phyloP scores from a whole-genome alignment of 345 rosid species.

The Clausena lansium region DNA sequence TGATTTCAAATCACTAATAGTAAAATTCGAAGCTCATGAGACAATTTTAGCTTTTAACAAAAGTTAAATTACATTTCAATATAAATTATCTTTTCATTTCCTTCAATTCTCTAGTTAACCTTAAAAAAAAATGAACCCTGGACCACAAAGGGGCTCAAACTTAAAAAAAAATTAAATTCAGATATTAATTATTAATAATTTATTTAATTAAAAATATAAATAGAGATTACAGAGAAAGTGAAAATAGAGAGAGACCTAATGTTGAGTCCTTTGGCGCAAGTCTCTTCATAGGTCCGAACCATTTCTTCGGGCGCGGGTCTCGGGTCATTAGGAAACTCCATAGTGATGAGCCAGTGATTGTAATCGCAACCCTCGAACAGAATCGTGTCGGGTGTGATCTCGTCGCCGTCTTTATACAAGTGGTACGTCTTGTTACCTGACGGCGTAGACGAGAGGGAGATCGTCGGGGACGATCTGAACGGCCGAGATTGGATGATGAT shows the following conservation, averaged over 20 bases:
- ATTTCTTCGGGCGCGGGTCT: conserved; percentile 61
- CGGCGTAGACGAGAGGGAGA: conserved; percentile 31
- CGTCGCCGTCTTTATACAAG: conserved; percentile 63
- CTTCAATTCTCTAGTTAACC: neutral
- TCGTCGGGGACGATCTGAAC: conserved; percentile 28
- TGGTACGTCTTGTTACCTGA: conserved; percentile 21
- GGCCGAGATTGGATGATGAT: conserved; percentile 23
- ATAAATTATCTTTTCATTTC: too few relatives aligned
- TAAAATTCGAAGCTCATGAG: neutral
- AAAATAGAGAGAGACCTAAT: conserved; percentile 47
- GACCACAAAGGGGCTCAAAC: neutral
- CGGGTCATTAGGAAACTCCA: conserved; percentile 67
- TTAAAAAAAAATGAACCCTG: neutral
- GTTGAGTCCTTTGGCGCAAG: conserved; percentile 76
- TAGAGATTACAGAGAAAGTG: too few relatives aligned
- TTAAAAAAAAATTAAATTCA: neutral
- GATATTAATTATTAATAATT: too few relatives aligned
- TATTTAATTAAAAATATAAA: neutral
- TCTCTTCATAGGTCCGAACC: conserved; percentile 75
- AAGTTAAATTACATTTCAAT: neutral
- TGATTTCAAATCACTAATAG: too few relatives aligned
- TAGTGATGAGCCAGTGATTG: conserved; percentile 90
- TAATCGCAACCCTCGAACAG: conserved; percentile 87
- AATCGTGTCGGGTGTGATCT: conserved; percentile 66
- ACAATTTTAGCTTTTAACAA: neutral